Base-by-base conservation (phyloP, 2,329 filamentous ascomycete genomes). In the Sporothrix variecibatus region DNA sequence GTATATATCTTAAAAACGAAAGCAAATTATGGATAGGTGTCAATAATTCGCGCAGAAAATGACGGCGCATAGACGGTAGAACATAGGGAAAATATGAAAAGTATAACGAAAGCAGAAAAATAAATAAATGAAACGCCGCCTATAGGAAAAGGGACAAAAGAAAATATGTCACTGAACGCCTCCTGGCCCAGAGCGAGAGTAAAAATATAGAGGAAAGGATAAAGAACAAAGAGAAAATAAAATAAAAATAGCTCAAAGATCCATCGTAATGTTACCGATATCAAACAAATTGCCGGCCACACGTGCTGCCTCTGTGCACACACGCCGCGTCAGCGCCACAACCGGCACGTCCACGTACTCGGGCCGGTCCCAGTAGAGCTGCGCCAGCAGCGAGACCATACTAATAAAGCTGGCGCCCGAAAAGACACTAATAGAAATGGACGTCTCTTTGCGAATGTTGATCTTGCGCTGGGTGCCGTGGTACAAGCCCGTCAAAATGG, bases 391-490 rank as follows among this genome's bases (percentile, higher is more conserved):
- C 12, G 88, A 87, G 72, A 90, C 87, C 90, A 94, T 93, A 82
- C 89, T 93, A 78, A 93, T 87, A 82, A 93, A 94, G 82, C 90
- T 93, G 51, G 92, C 91, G 76, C 93, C 89, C 71, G 91, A 93
- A 80, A 94, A 93, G 76, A 94, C 90, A 77, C 91, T 90, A 76
- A 94, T 87, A n/a, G 92, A 93, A 11, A 92, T 92, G 65, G 90
- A 90, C 0, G 92, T 94, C 83, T 94, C 92, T 79, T 93, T 93
- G 79, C 91, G 90, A 78, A 94, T 94, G 79, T 91, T 93, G 80
- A 94, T 92, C 79, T 92, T 92, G 78, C 92, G 91, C 81, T 94
- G 91, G 17, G 91, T 93, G 75, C 92, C 86, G 81, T 94, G 92
- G 82, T 95, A 94, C 77, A 92, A 87, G 72, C 92, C 87, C 1